Conservation (phyloP, 805 yeast species). For the Lachancea mirantina region DNA sequence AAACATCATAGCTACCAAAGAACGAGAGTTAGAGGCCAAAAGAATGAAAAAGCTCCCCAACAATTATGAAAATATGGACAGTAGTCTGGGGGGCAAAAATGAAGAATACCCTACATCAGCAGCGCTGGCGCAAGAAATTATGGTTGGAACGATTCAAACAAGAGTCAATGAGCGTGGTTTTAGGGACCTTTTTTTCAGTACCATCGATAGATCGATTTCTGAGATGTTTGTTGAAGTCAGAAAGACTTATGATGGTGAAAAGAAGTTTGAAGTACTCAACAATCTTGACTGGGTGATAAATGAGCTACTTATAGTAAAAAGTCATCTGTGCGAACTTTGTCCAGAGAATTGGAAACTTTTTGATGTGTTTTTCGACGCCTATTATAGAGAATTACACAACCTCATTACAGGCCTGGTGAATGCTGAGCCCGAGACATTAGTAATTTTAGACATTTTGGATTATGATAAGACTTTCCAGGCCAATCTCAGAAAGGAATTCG, state of each 20-base stretch:
- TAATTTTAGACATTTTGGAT: conserved; percentile 64
- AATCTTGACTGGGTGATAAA: conserved; percentile 78
- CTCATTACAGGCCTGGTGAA: conserved; percentile 59
- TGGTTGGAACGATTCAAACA: conserved; percentile 37
- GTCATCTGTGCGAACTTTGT: conserved; percentile 49
- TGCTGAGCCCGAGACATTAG: conserved; percentile 72
- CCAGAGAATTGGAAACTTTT: conserved; percentile 74
- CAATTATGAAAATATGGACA: conserved; percentile 11
- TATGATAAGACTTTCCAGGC: conserved; percentile 65
- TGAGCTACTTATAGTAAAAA: conserved; percentile 62
- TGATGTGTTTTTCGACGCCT: conserved; percentile 51
- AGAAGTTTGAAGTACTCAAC: conserved; percentile 52
- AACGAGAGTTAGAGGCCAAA: conserved; percentile 23
- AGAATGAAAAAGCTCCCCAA: conserved; percentile 26
- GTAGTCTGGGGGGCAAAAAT: conserved; percentile 12
- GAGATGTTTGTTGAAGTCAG: conserved; percentile 59
- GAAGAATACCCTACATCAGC: conserved; percentile 26
- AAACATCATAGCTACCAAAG: conserved; percentile 27
- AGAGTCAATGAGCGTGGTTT: conserved; percentile 51
- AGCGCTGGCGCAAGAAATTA: conserved; percentile 33
- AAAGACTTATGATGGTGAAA: conserved; percentile 42
- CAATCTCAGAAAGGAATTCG: conserved; percentile 45
- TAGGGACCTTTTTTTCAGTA: conserved; percentile 50
- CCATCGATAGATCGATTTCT: conserved; percentile 51
- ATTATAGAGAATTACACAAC: conserved; percentile 58